phyloP scores from a whole-genome alignment of 1,284 basidiomycete species.

The Puccinia polysora region DNA sequence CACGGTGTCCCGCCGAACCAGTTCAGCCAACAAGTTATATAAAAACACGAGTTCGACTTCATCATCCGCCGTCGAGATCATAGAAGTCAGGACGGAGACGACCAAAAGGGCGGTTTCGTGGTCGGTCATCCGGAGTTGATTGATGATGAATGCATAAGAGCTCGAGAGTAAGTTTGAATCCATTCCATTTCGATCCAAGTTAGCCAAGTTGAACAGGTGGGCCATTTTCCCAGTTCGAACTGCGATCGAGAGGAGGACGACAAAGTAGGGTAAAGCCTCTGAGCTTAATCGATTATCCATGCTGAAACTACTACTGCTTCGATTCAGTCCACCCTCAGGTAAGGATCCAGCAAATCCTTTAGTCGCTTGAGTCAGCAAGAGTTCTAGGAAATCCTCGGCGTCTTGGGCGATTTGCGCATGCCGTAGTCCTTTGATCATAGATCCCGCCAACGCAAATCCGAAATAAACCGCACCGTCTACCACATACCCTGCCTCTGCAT shows the following conservation, averaged over 20 bases:
- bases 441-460: slow-evolving; percentile 72
- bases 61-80: slow-evolving; percentile 70
- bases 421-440: slow-evolving; percentile 79
- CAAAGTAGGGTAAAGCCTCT: slow-evolving; percentile 71
- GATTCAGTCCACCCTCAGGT: slow-evolving; percentile 45
- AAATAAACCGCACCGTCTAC: slow-evolving; percentile 58
- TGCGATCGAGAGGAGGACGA: slow-evolving; percentile 69
- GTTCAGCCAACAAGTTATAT: slow-evolving; percentile 69
- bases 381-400: slow-evolving; percentile 25
- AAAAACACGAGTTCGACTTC: slow-evolving; percentile 75
- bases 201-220: slow-evolving; percentile 59
- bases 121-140: slow-evolving; percentile 64
- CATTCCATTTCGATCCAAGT: slow-evolving; percentile 59
- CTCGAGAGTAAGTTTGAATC: slow-evolving; percentile 57
- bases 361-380: slow-evolving; percentile 15
- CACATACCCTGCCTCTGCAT: background rate
- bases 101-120: slow-evolving; percentile 66
- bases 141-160: slow-evolving; percentile 57
- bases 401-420: slow-evolving; percentile 53
- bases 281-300: slow-evolving; percentile 58
- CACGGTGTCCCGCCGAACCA: slow-evolving; percentile 55
- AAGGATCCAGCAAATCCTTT: slow-evolving; percentile 49
- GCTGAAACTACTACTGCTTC: too few species aligned
- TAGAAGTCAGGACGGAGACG: slow-evolving; percentile 69
- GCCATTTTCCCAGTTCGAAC: slow-evolving; percentile 51